These are phyloP conservation scores for Schwanniomyces pseudopolymorphus DNA, from an alignment of 805 yeast species.

Conservation along the genomic window DNA sequence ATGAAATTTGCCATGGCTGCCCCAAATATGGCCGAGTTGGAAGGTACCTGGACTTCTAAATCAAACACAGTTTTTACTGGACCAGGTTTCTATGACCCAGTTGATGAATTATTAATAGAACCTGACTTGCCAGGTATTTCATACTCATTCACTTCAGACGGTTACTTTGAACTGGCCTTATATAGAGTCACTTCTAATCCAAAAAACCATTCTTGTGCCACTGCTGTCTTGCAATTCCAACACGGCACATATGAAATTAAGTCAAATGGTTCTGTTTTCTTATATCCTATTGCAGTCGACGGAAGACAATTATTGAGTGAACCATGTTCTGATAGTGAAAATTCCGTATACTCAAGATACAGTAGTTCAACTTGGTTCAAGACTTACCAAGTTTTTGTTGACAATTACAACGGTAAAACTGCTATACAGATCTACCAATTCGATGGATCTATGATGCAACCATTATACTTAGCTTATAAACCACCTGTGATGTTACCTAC, in stretches of 20 bases:
- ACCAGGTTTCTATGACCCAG: conserved; percentile 93
- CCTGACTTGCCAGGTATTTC: conserved; percentile 95
- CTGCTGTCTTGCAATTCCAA: conserved; percentile 80
- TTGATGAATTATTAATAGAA: conserved; percentile 89
- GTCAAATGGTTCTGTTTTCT: conserved; percentile 62
- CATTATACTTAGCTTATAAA: conserved; percentile 84
- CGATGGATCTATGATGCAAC: conserved; percentile 80
- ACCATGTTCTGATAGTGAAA: conserved; percentile 65
- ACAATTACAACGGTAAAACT: conserved; percentile 82
- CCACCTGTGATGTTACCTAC: conserved; percentile 99
- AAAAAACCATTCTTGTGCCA: conserved; percentile 74
- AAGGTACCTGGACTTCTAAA: conserved; percentile 95
- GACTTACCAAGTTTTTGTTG: conserved; percentile 59
- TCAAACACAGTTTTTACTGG: conserved; percentile 95
- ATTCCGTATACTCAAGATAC: conserved; percentile 69
- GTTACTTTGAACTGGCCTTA: conserved; percentile 84
- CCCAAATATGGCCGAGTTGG: conserved; percentile 48
- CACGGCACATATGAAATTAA: conserved; percentile 77
- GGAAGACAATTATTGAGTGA: conserved; percentile 89
- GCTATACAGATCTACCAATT: conserved; percentile 70
- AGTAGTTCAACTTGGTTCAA: conserved; percentile 62
- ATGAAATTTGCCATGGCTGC: conserved; percentile 19
- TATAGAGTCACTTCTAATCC: conserved; percentile 78
- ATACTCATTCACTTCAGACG: conserved; percentile 90
- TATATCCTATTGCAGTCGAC: conserved; percentile 80